Evolutionary conservation across 208 protist genomes (phyloP), one percentile per base, ranked within the genome.

Genomic region (Crithidia brevicula): DNA sequence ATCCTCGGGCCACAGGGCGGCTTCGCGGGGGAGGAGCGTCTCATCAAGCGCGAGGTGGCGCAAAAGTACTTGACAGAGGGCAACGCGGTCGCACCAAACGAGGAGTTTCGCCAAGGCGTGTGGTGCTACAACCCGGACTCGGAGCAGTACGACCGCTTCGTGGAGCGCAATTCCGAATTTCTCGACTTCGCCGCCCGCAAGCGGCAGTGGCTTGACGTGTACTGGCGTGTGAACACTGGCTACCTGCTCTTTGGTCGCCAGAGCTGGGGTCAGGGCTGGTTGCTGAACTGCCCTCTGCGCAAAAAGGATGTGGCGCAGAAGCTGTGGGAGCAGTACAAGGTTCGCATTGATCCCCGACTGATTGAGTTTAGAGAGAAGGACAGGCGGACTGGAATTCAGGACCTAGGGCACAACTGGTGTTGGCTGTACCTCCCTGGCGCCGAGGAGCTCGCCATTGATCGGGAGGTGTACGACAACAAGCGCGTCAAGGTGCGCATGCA

Each of bases 381-480:
- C 49, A 75, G 88, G 18, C 85, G 81, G n/a, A 94, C 89, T 1
- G 92, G 92, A 4, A 97, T 97, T 67, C 88, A 97, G 54, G 88
- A 97, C 2, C 63, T 97, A 51, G 92, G 92, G 7, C 92, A 97
- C 81, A 97, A 93, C 81, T 97, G 92, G 90, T 97, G 92, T 74
- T 97, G 92, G 90, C 64, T 97, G 22, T 95, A 97, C 72, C 70
- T 97, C n/a, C 92, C 92, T 10, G 92, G 92, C 23, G 92, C 92
- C 18, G 89, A 97, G 77, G 92, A 95, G 69, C 77, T 97, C 8
- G 86, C 78, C 18, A 97, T 97, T 64, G 83, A 93, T 31, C 83
- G 92, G 13, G 92, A 97, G 71, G 92, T 97, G 70, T 97, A 95
- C 65, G 92, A 97, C 69, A 97, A 97, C 78, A 94, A 95, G 77